Evolutionary conservation across 495 filamentous ascomycete species (phyloP).

Genomic region (Tuber brumale): DNA sequence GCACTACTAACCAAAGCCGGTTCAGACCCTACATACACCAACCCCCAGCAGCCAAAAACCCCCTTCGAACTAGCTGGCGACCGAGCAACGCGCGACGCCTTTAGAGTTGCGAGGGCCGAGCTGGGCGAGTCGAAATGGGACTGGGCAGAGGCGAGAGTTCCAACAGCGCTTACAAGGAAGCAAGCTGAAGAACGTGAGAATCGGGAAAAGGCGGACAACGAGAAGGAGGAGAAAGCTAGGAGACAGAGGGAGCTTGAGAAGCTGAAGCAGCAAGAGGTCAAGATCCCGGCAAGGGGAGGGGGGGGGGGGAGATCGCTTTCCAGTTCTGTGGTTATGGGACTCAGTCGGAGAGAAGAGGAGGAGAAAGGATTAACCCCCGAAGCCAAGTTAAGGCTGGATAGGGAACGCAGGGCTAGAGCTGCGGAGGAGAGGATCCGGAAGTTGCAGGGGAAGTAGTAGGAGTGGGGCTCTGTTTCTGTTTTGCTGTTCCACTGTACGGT

Average conservation of each 20-base stretch:
- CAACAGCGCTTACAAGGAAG: slow-evolving; percentile 57
- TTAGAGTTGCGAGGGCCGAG: slow-evolving; percentile 76
- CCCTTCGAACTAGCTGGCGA: slow-evolving; percentile 85
- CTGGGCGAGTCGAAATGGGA: slow-evolving; percentile 71
- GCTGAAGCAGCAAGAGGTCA: slow-evolving; percentile 59
- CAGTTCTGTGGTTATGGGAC: slow-evolving; percentile 33
- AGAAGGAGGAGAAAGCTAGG: slow-evolving; percentile 51
- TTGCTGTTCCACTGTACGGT: neutral
- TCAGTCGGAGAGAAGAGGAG: slow-evolving; percentile 42
- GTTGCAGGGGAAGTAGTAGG: slow-evolving; percentile 47
- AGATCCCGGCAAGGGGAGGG: slow-evolving; percentile 56
- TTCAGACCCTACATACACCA: slow-evolving; percentile 66
- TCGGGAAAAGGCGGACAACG: slow-evolving; percentile 55
- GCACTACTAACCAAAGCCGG: slow-evolving; percentile 69
- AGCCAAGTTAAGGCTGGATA: slow-evolving; percentile 26
- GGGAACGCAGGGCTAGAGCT: slow-evolving; percentile 30
- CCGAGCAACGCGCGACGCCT: slow-evolving; percentile 78
- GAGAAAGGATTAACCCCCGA: slow-evolving; percentile 40
- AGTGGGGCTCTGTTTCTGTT: slow-evolving; percentile 1
- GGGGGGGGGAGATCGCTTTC: slow-evolving; percentile 47
- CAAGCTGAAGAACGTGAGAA: slow-evolving; percentile 61
- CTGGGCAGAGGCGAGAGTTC: slow-evolving; percentile 70
- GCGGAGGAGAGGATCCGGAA: slow-evolving; percentile 61
- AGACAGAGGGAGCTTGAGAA: slow-evolving; percentile 55
- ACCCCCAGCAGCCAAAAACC: slow-evolving; percentile 60